Evolutionary conservation across 2,329 filamentous ascomycete species (phyloP).

Genomic region (Aureobasidium zeae): DNA sequence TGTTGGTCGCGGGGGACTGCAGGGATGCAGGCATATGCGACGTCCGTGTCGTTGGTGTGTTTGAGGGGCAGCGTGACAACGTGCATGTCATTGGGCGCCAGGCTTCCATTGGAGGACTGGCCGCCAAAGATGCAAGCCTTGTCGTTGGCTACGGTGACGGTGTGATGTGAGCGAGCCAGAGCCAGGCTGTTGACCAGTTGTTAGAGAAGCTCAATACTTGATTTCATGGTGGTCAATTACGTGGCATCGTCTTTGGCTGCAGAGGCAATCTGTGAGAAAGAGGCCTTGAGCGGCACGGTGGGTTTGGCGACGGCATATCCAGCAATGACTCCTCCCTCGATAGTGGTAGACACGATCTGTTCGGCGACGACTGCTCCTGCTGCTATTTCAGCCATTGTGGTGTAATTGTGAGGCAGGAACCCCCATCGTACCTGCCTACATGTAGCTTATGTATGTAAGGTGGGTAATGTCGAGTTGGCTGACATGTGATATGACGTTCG

Average conservation of each 20-base stretch:
- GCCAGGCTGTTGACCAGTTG: constrained; percentile 20
- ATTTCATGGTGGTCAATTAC: too few species aligned
- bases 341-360: constrained; percentile 32
- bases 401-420: too few species aligned
- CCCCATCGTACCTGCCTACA: too few species aligned
- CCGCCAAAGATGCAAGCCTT: constrained; percentile 40
- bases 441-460: too few species aligned
- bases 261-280: constrained; percentile 34
- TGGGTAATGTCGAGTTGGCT: neutral
- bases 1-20: constrained; percentile 28
- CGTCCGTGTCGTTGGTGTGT: constrained; percentile 24
- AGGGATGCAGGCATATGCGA: constrained; percentile 36
- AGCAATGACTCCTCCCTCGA: constrained; percentile 31
- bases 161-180: constrained; percentile 30
- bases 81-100: constrained; percentile 37
- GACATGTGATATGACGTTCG: neutral
- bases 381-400: constrained; percentile 33
- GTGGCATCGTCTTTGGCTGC: constrained; percentile 29
- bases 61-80: constrained; percentile 29
- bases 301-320: constrained; percentile 36
- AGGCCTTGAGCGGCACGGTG: constrained; percentile 36
- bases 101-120: constrained; percentile 27
- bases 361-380: constrained; percentile 32
- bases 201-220: neutral
- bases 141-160: constrained; percentile 28